Evolutionary conservation across 108 stramenopile genomes (phyloP), one percentile per base, ranked within the genome.

Genomic region (Skeletonema tropicum): DNA sequence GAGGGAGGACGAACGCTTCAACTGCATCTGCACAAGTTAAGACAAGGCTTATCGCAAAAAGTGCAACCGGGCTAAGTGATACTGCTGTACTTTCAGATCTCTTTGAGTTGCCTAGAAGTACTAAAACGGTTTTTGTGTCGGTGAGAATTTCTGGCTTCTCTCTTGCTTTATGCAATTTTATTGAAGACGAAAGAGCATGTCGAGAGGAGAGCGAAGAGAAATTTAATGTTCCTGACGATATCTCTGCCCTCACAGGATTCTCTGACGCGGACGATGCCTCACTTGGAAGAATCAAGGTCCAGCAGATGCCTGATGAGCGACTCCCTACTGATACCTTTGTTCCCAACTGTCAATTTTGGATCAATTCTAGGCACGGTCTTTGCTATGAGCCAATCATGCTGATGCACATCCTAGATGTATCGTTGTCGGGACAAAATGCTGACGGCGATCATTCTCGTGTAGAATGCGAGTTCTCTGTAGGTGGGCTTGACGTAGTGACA

Each of bases 221-320:
- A 52, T 58, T 58, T 14, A 33, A 58, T n/a, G 5, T 30, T 21
- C 41, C 70, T 12, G 79, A 80, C 57, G 79, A 80, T 45, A 64
- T 80, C 13, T 73, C 71, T 62, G 68, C 72, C 30, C 61, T 80
- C 39, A 80, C 79, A 23, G 79, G 79, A 19, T 80, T 68, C 57
- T 80, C 79, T 3, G 79, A 80, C 48, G 64, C 58, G 5, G 79
- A 68, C 7, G 79, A 80, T 32, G 55, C 63, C 17, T 36, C 64
- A 41, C 13, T 52, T 14, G 38, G 33, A 21, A 33, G 52, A 23
- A 55, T 41, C 60, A 70, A 58, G 39, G 52, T 33, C 21, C 57
- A 35, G 38, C 21, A 64, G 29, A 42, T 57, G 23, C 23, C 19
- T 55, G 61, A 17, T 12, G 49, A 39, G 59, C 25, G 60, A 9